Evolutionary conservation across 768 basidiomycete genomes (phyloP), one percentile per base, ranked within the genome.

Genomic region (Pisolithus sp.): DNA sequence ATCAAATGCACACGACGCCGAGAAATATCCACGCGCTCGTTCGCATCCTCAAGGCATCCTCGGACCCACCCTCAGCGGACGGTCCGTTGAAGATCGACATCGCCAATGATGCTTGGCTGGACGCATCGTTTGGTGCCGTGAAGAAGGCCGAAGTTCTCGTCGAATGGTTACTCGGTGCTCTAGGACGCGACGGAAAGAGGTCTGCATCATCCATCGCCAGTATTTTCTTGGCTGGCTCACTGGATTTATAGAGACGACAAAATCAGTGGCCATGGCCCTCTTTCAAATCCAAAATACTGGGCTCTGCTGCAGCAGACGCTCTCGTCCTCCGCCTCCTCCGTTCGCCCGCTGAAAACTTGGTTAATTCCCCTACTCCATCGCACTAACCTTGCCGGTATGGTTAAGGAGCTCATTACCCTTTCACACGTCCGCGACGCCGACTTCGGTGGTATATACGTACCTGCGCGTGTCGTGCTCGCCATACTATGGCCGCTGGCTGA

Each of bases 141-240:
- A 82, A 80, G 59, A 93, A 93, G 68, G 79, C 72, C 21, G 84
- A 90, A 67, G 72, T 89, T 39, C 77, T 94, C 48, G 73, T 74
- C 2, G 91, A 94, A 37, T 93, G 88, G 85, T 65, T 91, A 28
- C 67, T 93, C 44, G 74, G 76, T 10, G 76, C 73, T 55, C 69
- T 91, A 9, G 63, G 45, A 20, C 63, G 62, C 51, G 57, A 53
- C 44, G 65, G 53, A 36, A 66, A 56, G 52, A 51, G 55, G 36
- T 47, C n/a, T 30, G 30, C n/a, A 17, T 17, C 10, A 46, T 46
- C 20, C 45, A 13, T n/a, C n/a, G n/a, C 31, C 2, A 20, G 3
- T 18, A 4, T 7, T 3, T 13, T 34, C 30, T 34, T 46, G 5
- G 9, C 17, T 46, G 7, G 5, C 28, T 46, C 15, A 46, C 18